Conservation (phyloP, 331 rosid species). For the Saraca asoca region DNA sequence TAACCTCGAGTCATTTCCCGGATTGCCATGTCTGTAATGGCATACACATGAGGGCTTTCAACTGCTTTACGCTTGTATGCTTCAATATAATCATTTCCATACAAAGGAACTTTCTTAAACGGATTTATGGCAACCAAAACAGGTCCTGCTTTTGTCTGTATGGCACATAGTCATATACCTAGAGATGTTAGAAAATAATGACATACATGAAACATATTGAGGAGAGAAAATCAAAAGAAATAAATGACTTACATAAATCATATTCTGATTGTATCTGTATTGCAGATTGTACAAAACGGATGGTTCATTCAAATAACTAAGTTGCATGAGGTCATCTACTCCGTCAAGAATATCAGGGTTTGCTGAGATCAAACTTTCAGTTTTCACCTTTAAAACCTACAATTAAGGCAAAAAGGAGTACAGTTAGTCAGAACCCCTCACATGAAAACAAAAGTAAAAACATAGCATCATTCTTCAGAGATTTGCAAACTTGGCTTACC, state of each 20-base stretch:
- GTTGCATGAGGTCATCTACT: conserved; percentile 99
- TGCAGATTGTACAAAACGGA: conserved; percentile 91
- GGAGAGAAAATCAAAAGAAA: conserved; percentile 3
- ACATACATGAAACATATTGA: conserved; percentile 22
- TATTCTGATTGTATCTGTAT: conserved; percentile 78
- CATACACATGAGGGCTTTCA: conserved; percentile 93
- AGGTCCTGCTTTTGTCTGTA: conserved; percentile 98
- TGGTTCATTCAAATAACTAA: conserved; percentile 95
- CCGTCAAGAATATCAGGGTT: conserved; percentile 99
- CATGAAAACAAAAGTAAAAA: background rate
- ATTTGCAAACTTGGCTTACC: conserved; percentile 50
- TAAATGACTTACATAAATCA: conserved; percentile 76
- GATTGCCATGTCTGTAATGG: conserved; percentile 93
- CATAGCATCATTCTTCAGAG: conserved; percentile 6
- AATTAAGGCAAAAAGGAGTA: conserved; percentile 11
- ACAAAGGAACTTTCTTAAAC: conserved; percentile 85
- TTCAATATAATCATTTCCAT: conserved; percentile 80
- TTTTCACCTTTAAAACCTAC: conserved; percentile 74
- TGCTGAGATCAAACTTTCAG: conserved; percentile 79
- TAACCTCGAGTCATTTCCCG: conserved; percentile 90
- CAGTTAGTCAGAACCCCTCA: conserved; percentile 13
- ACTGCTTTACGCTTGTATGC: conserved; percentile 72
- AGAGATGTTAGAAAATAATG: conserved; percentile 26
- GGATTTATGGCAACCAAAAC: conserved; percentile 96
- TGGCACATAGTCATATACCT: conserved; percentile 33